Conservation (phyloP, 768 basidiomycete species). For the Mycena crocata region DNA sequence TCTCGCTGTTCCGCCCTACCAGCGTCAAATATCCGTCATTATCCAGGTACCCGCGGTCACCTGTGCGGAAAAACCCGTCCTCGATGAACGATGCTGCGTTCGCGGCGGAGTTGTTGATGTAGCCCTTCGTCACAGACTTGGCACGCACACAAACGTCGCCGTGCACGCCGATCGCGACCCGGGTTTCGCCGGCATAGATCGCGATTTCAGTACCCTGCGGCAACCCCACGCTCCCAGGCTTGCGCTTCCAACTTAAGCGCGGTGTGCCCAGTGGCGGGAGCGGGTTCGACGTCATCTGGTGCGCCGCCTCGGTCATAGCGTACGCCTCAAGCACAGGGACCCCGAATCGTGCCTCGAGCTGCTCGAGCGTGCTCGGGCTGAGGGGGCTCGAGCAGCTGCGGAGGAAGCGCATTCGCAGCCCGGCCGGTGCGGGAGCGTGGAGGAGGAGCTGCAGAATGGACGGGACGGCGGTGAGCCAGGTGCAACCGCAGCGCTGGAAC, state of each 20-base stretch:
- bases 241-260: background rate
- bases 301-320: slow-evolving; percentile 19
- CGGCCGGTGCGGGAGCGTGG: slow-evolving; percentile 6
- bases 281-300: slow-evolving; percentile 22
- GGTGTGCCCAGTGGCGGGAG: background rate
- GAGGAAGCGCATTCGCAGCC: slow-evolving; percentile 10
- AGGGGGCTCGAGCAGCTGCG: slow-evolving; percentile 22
- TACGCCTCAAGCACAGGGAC: slow-evolving; percentile 18
- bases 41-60: slow-evolving; percentile 18
- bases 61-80: slow-evolving; percentile 18
- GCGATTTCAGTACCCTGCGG: slow-evolving; percentile 18
- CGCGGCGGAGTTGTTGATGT: slow-evolving; percentile 6
- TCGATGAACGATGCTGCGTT: slow-evolving; percentile 12
- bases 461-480: slow-evolving; percentile 19
- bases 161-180: background rate
- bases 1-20: slow-evolving; percentile 16
- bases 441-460: slow-evolving; percentile 16
- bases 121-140: slow-evolving; percentile 11
- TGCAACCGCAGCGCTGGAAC: slow-evolving; percentile 7
- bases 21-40: slow-evolving; percentile 4
- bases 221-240: slow-evolving; percentile 11
- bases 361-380: slow-evolving; percentile 16
- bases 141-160: slow-evolving; percentile 18
- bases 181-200: slow-evolving; percentile 1
- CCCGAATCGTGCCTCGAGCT: slow-evolving; percentile 14